Evolutionary conservation across 2,329 filamentous ascomycete species (phyloP).

Genomic region (Tolypocladium ophioglossoides): DNA sequence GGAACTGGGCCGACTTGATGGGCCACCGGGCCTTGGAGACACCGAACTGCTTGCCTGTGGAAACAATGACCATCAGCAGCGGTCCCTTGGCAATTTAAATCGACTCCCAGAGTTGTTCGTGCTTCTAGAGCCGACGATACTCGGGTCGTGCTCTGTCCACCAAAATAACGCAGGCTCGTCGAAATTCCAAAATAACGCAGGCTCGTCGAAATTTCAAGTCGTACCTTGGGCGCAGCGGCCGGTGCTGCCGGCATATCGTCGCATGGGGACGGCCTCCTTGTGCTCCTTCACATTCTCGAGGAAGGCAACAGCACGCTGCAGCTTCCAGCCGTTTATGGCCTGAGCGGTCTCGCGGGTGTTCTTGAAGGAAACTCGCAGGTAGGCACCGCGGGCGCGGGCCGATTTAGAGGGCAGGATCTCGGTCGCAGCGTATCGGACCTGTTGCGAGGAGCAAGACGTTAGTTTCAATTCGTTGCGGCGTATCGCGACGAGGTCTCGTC

Average conservation of each 20-base stretch:
- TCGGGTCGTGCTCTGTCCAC: neutral
- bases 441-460: slow-evolving; percentile 4
- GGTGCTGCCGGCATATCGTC: slow-evolving; percentile 91
- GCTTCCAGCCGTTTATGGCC: slow-evolving; percentile 98
- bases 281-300: slow-evolving; percentile 97
- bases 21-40: slow-evolving; percentile 98
- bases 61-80: slow-evolving; percentile 16
- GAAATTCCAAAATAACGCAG: neutral
- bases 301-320: slow-evolving; percentile 89
- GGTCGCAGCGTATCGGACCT: slow-evolving; percentile 95
- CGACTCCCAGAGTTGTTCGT: neutral
- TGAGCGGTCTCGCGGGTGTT: slow-evolving; percentile 99
- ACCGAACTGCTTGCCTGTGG: slow-evolving; percentile 95
- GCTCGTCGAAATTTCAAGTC: slow-evolving; percentile 24
- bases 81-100: neutral
- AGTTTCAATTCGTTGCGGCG: neutral
- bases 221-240: slow-evolving; percentile 97
- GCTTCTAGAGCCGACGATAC: neutral
- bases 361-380: slow-evolving; percentile 99
- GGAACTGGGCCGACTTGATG: slow-evolving; percentile 97
- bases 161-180: neutral
- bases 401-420: slow-evolving; percentile 83
- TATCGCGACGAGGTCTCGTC: neutral
- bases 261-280: slow-evolving; percentile 96
- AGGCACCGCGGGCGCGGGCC: slow-evolving; percentile 95